Evolutionary conservation across 176 grass and related monocot genomes (phyloP).

Genomic region (Rhipidocladum racemiflorum): DNA sequence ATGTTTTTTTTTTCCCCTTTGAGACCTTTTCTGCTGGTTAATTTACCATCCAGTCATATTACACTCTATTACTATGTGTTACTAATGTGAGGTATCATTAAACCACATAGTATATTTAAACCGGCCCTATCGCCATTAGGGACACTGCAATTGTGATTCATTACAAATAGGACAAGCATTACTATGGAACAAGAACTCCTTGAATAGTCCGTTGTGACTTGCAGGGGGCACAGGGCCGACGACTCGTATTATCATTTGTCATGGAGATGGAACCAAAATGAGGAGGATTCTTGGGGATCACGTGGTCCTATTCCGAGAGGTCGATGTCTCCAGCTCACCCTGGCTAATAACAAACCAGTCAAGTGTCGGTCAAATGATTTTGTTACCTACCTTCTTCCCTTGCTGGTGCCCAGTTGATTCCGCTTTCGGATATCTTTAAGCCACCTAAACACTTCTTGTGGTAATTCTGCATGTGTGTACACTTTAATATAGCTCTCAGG

Average conservation of each 20-base stretch:
- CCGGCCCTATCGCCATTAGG: constrained; percentile 2
- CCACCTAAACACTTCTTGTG: constrained; percentile 1
- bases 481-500: not conserved
- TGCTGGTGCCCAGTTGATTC: constrained; percentile 22
- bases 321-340: constrained; percentile 66
- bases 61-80: not conserved
- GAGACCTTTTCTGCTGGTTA: not conserved
- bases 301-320: constrained; percentile 63
- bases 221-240: constrained; percentile 31
- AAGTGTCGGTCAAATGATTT: constrained; percentile 46
- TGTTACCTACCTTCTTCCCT: constrained; percentile 36
- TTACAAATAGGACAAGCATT: constrained; percentile 29
- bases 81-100: constrained; percentile 13
- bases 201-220: constrained; percentile 48
- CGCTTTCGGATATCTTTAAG: not conserved
- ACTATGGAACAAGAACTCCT: constrained; percentile 36
- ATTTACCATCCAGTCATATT: not conserved
- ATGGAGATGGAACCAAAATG: constrained; percentile 31
- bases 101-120: constrained; percentile 8
- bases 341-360: constrained; percentile 52
- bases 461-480: not conserved
- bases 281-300: constrained; percentile 57
- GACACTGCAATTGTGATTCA: constrained; percentile 21
- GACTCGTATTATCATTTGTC: constrained; percentile 30
- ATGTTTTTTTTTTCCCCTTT: not conserved